Evolutionary conservation across 176 grass and related monocot genomes (phyloP).

Genomic region (Musa troglodytarum): DNA sequence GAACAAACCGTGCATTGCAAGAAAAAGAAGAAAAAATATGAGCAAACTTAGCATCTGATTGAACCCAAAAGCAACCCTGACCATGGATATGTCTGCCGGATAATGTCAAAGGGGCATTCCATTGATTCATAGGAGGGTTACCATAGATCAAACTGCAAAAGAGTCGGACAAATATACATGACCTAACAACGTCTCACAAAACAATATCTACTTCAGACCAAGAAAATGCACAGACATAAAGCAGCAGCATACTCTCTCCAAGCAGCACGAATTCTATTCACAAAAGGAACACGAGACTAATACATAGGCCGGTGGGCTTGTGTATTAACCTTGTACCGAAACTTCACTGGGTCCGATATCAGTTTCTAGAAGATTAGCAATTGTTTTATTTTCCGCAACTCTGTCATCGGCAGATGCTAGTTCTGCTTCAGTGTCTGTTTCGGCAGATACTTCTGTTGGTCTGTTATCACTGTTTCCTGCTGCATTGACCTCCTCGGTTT

Average conservation of each 20-base stretch:
- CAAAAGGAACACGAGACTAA: neutral
- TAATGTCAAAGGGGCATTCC: no score
- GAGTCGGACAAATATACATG: neutral
- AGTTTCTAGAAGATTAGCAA: constrained; percentile 17
- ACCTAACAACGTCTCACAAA: neutral
- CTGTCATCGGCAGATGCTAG: constrained; percentile 24
- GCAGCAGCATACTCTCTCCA: neutral
- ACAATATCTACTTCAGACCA: neutral
- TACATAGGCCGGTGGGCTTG: neutral
- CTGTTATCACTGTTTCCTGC: constrained; percentile 24
- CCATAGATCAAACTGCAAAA: neutral
- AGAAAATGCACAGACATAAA: constrained; percentile 1
- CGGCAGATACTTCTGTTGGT: constrained; percentile 21
- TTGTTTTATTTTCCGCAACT: constrained; percentile 22
- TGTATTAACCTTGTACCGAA: constrained; percentile 47
- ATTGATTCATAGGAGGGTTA: neutral
- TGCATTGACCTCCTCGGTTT: constrained; percentile 41
- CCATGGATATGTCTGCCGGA: no score
- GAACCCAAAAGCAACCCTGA: no score
- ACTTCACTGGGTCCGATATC: constrained; percentile 48
- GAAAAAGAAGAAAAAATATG: no score
- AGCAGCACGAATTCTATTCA: constrained; percentile 8
- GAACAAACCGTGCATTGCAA: no score
- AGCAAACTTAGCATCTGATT: no score
- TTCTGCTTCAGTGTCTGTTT: constrained; percentile 22